Evolutionary conservation across 331 rosid species (phyloP).

Genomic region (Arachis monticola): DNA sequence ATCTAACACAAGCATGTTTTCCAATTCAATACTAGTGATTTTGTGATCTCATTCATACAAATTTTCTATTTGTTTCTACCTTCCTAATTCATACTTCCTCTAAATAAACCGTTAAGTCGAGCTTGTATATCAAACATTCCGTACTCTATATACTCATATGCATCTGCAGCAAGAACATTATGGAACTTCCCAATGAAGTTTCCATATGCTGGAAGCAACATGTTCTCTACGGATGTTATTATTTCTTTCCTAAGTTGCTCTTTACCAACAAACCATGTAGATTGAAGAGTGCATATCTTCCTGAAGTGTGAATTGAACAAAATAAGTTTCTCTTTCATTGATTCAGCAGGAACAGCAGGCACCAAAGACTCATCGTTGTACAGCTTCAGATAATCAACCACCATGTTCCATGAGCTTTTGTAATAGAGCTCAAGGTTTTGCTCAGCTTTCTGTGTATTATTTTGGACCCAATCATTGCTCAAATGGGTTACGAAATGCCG

Average conservation of each 20-base stretch:
- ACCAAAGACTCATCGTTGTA: conserved; percentile 46
- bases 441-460: conserved; percentile 45
- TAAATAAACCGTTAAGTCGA: conserved; percentile 56
- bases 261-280: conserved; percentile 60
- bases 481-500: conserved; percentile 24
- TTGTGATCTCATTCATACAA: conserved; percentile 4
- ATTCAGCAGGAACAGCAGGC: conserved; percentile 42
- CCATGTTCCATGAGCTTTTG: conserved; percentile 62
- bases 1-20: too few relatives aligned
- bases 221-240: conserved; percentile 46
- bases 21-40: not conserved
- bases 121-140: conserved; percentile 51
- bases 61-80: conserved; percentile 39
- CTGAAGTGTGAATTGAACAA: conserved; percentile 58
- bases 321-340: conserved; percentile 66
- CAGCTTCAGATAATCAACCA: conserved; percentile 50
- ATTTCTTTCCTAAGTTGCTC: conserved; percentile 62
- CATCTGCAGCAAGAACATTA: conserved; percentile 47
- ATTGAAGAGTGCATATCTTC: conserved; percentile 59
- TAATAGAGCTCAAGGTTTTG: conserved; percentile 54
- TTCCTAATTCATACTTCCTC: conserved; percentile 32
- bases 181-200: conserved; percentile 57
- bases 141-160: conserved; percentile 52
- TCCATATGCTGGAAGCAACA: conserved; percentile 63
- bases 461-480: conserved; percentile 67